Conservation (phyloP, 805 yeast genomes). For the Millerago galiae region DNA sequence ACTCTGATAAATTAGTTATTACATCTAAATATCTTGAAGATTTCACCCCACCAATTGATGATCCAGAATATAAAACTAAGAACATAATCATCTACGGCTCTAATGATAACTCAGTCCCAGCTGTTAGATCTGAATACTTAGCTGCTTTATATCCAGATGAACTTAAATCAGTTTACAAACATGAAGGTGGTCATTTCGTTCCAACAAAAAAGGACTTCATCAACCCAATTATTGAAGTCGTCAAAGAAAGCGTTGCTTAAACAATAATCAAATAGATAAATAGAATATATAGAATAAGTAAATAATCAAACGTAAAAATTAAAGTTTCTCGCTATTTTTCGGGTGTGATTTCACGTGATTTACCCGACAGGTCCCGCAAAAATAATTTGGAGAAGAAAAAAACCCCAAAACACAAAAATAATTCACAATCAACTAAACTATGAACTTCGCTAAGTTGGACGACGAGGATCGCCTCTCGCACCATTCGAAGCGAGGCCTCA, state of each 20-base stretch:
- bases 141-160: slow-evolving; percentile 45
- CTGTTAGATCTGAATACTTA: slow-evolving; percentile 58
- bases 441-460: slow-evolving; percentile 20
- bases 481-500: not conserved
- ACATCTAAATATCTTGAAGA: slow-evolving; percentile 28
- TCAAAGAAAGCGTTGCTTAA: slow-evolving; percentile 10
- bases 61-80: slow-evolving; percentile 27
- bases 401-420: not conserved
- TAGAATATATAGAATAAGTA: not conserved
- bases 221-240: slow-evolving; percentile 36
- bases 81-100: slow-evolving; percentile 83
- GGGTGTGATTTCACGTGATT: not conserved
- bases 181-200: slow-evolving; percentile 96
- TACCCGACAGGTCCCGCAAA: not conserved
- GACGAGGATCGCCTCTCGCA: slow-evolving; percentile 5
- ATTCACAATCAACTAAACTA: not conserved
- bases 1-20: slow-evolving; percentile 28
- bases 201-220: slow-evolving; percentile 71
- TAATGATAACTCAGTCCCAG: slow-evolving; percentile 78
- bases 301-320: too few relatives aligned
- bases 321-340: not conserved
- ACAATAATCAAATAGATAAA: not conserved
- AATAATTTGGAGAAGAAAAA: not conserved
- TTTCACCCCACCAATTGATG: slow-evolving; percentile 26
- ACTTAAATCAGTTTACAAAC: slow-evolving; percentile 48